phyloP scores from a whole-genome alignment of 1,139 yeast genomes.

The Saccharomyces pastorianus region DNA sequence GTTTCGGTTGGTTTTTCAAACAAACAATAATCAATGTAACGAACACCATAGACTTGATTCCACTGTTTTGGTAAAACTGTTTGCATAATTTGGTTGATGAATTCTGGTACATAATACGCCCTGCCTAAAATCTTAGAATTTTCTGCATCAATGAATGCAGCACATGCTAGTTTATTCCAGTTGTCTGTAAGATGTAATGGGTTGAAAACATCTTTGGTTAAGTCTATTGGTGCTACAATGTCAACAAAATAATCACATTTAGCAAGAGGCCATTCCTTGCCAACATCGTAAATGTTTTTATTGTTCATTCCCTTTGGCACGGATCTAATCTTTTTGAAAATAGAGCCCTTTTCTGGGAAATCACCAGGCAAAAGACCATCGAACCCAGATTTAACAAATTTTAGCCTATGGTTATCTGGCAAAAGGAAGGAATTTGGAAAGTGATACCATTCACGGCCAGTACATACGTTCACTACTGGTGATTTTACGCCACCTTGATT shows the following conservation, averaged over 20 bases:
- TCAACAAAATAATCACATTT: slow-evolving; percentile 57
- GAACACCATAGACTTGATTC: slow-evolving; percentile 16
- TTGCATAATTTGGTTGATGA: slow-evolving; percentile 13
- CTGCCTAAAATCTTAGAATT: slow-evolving; percentile 36
- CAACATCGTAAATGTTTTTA: slow-evolving; percentile 49
- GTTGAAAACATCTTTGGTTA: slow-evolving; percentile 19
- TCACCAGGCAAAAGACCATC: slow-evolving; percentile 86
- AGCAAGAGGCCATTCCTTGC: slow-evolving; percentile 40
- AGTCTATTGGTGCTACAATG: slow-evolving; percentile 28
- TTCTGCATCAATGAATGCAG: slow-evolving; percentile 32
- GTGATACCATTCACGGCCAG: slow-evolving; percentile 93
- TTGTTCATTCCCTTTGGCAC: slow-evolving; percentile 68
- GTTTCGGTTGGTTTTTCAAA: slow-evolving; percentile 13
- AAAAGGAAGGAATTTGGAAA: slow-evolving; percentile 82
- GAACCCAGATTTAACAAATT: slow-evolving; percentile 70
- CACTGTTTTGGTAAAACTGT: slow-evolving; percentile 13
- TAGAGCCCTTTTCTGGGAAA: slow-evolving; percentile 43
- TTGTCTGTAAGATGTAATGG: slow-evolving; percentile 21
- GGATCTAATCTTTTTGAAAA: slow-evolving; percentile 28
- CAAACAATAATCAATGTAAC: slow-evolving; percentile 27
- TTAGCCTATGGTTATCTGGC: slow-evolving; percentile 50
- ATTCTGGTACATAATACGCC: slow-evolving; percentile 33
- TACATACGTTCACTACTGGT: slow-evolving; percentile 50
- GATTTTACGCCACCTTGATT: slow-evolving; percentile 13
- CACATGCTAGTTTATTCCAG: slow-evolving; percentile 33